phyloP scores from a whole-genome alignment of 2,329 filamentous ascomycete species.

The Ophiostoma angusticollis region DNA sequence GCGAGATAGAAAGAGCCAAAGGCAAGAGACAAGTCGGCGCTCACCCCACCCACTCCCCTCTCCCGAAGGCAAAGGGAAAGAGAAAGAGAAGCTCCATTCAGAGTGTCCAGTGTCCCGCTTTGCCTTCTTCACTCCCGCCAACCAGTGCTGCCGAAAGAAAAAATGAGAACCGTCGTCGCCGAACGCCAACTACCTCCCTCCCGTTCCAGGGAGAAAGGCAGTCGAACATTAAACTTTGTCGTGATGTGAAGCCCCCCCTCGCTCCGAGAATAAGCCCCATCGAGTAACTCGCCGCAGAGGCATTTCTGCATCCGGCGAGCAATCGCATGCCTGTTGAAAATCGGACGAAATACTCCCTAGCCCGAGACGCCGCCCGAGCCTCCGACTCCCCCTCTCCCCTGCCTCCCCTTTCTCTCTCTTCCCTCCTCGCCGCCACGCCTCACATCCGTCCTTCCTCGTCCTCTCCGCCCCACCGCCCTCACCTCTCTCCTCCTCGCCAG shows the following conservation, averaged over 20 bases:
- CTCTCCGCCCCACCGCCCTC: background rate
- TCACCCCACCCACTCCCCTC: background rate
- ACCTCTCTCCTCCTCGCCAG: conserved; percentile 2
- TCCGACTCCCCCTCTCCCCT: background rate
- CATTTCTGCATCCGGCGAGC: conserved; percentile 34
- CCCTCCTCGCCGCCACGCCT: conserved; percentile 12
- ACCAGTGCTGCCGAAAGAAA: background rate
- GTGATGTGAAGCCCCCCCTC: conserved; percentile 52
- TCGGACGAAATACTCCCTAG: conserved; percentile 73
- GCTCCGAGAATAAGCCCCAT: conserved; percentile 99
- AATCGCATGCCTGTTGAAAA: conserved; percentile 97
- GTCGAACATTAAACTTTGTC: too few relatives aligned
- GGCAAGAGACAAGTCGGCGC: conserved; percentile 2
- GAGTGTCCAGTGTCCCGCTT: conserved; percentile 11
- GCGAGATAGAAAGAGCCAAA: conserved; percentile 28
- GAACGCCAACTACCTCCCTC: background rate
- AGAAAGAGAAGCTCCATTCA: conserved; percentile 2
- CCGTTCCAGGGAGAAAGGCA: background rate
- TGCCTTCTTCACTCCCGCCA: background rate
- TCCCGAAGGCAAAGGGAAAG: background rate
- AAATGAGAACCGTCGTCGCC: background rate
- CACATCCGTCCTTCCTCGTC: background rate
- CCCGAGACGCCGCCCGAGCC: conserved; percentile 19
- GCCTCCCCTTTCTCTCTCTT: conserved; percentile 22
- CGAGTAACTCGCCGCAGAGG: conserved; percentile 65